phyloP scores from a whole-genome alignment of 2,329 filamentous ascomycete species.

The Acrocalymma vagum region DNA sequence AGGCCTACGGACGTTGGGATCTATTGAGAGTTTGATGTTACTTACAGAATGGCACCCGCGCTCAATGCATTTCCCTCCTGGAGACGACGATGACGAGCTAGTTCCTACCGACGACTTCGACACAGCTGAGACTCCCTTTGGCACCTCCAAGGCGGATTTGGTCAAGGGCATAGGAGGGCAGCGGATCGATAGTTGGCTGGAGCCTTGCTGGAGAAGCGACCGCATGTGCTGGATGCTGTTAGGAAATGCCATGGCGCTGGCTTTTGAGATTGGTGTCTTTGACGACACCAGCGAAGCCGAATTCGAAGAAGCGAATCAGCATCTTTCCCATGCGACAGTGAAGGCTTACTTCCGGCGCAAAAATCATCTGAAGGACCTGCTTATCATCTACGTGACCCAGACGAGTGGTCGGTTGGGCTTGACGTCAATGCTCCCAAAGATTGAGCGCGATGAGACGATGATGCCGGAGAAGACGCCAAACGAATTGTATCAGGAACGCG shows the following conservation, averaged over 20 bases:
- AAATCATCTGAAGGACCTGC: slow-evolving; percentile 81
- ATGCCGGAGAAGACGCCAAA: slow-evolving; percentile 37
- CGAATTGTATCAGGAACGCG: slow-evolving; percentile 46
- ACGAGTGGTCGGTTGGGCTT: slow-evolving; percentile 91
- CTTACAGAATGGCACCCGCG: slow-evolving; percentile 97
- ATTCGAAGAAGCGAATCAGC: slow-evolving; percentile 52
- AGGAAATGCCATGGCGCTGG: slow-evolving; percentile 87
- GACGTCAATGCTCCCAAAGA: slow-evolving; percentile 85
- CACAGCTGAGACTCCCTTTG: slow-evolving; percentile 59
- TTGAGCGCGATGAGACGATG: slow-evolving; percentile 38
- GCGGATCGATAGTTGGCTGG: slow-evolving; percentile 93
- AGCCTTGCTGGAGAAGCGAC: slow-evolving; percentile 90
- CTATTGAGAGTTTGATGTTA: slow-evolving; percentile 92
- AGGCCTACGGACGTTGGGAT: slow-evolving; percentile 87
- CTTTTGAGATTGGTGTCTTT: slow-evolving; percentile 94
- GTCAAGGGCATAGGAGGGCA: slow-evolving; percentile 76
- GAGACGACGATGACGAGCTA: slow-evolving; percentile 71
- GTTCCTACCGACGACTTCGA: slow-evolving; percentile 74
- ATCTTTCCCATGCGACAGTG: slow-evolving; percentile 65
- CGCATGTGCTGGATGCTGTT: slow-evolving; percentile 98
- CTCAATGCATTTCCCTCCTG: slow-evolving; percentile 88
- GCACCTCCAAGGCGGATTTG: slow-evolving; percentile 44
- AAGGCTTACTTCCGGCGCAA: slow-evolving; percentile 80
- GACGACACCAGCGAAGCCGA: slow-evolving; percentile 82
- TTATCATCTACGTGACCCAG: slow-evolving; percentile 92